Evolutionary conservation across 2,329 filamentous ascomycete genomes (phyloP).

Genomic region (Aureobasidium musti): DNA sequence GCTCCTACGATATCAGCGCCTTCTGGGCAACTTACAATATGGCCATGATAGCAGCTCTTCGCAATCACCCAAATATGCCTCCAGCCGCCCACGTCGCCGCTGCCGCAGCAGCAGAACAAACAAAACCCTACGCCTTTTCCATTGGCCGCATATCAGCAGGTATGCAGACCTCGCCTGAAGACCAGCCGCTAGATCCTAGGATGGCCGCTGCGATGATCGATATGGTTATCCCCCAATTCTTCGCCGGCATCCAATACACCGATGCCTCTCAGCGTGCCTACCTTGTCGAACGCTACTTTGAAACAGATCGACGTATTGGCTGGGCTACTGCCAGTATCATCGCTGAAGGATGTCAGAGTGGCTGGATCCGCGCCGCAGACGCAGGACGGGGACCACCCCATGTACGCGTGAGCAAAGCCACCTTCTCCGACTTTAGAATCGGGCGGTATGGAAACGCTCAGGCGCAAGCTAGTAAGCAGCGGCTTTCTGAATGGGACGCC

Average conservation of each 20-base stretch:
- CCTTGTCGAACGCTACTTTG: constrained; percentile 71
- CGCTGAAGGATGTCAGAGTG: constrained; percentile 77
- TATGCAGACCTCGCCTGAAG: constrained; percentile 51
- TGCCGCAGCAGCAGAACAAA: constrained; percentile 68
- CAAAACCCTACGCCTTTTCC: constrained; percentile 40
- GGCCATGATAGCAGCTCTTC: constrained; percentile 76
- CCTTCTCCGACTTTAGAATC: constrained; percentile 15
- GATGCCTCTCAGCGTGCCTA: constrained; percentile 72
- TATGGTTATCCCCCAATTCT: constrained; percentile 78
- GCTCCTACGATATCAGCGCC: constrained; percentile 82
- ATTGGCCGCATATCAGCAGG: constrained; percentile 59
- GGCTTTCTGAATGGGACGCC: constrained; percentile 34
- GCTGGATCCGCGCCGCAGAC: constrained; percentile 75
- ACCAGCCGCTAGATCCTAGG: constrained; percentile 68
- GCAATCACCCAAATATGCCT: constrained; percentile 86
- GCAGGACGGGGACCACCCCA: constrained; percentile 78
- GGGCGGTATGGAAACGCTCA: background rate
- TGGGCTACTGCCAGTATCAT: constrained; percentile 85
- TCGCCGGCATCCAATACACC: constrained; percentile 78
- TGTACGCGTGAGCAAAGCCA: constrained; percentile 43
- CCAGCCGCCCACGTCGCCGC: constrained; percentile 87
- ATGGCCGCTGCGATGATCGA: constrained; percentile 83
- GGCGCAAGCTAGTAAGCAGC: background rate
- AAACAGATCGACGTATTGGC: constrained; percentile 77
- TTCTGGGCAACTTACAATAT: constrained; percentile 89